phyloP scores from a whole-genome alignment of 139 green algal genomes.

The Micromonas pusilla region DNA sequence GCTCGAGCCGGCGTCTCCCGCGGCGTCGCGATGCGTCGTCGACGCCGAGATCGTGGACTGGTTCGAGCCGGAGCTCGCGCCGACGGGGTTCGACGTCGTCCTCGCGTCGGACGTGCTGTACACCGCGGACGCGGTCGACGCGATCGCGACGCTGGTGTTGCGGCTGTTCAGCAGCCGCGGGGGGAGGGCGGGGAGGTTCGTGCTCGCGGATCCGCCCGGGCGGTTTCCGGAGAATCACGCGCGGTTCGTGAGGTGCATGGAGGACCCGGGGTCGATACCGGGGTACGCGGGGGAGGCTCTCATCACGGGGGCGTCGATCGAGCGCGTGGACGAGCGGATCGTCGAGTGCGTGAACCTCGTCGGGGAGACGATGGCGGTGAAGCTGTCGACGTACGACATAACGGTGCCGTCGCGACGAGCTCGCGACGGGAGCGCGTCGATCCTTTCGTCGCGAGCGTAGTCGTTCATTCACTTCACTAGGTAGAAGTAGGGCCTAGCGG shows the following conservation, averaged over 20 bases:
- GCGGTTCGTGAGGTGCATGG: neutral
- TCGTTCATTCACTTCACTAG: too few relatives aligned
- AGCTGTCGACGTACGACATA: neutral
- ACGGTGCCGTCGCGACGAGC: neutral
- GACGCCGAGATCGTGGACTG: slow-evolving; percentile 14
- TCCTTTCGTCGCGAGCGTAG: too few relatives aligned
- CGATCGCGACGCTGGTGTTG: slow-evolving; percentile 9
- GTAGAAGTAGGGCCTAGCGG: too few relatives aligned
- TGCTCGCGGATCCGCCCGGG: slow-evolving; percentile 15
- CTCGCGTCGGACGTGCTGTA: slow-evolving; percentile 26
- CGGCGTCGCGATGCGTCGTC: neutral
- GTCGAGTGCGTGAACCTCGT: neutral
- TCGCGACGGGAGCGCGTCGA: too few relatives aligned
- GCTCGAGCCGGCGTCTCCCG: neutral
- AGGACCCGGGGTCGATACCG: slow-evolving; percentile 4
- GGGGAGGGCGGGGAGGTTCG: neutral
- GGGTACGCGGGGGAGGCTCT: neutral
- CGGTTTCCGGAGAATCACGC: slow-evolving; percentile 22
- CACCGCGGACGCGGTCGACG: slow-evolving; percentile 2
- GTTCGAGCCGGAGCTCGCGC: slow-evolving; percentile 2
- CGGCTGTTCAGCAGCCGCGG: neutral
- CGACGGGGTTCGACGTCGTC: slow-evolving; percentile 21
- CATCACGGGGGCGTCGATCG: neutral
- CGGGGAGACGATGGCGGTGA: neutral
- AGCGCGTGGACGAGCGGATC: neutral